Conservation (phyloP, 768 basidiomycete species). For the Suillus occidentalis region DNA sequence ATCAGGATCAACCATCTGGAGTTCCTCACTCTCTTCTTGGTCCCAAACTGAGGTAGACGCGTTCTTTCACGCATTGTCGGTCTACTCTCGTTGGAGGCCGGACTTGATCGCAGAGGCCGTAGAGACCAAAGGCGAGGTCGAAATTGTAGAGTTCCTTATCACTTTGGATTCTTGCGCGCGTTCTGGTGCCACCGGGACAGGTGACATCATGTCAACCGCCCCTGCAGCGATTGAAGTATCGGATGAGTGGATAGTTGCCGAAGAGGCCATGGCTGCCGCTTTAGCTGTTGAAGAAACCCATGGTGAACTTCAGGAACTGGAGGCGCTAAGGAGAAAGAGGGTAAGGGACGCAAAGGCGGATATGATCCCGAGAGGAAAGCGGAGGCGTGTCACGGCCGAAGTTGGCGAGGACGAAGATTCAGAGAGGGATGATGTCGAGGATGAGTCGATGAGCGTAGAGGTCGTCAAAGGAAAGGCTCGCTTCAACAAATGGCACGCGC, state of each 20-base stretch:
- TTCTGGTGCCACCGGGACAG: conserved; percentile 6
- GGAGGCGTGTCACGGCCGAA: conserved; percentile 3
- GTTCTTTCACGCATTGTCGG: conserved; percentile 69
- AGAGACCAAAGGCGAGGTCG: conserved; percentile 62
- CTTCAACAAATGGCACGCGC: not conserved
- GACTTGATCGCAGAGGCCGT: conserved; percentile 73
- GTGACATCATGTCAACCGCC: not conserved
- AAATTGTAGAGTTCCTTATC: conserved; percentile 69
- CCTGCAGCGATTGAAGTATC: conserved; percentile 36
- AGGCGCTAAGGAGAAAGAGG: conserved; percentile 4
- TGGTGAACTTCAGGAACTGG: not conserved
- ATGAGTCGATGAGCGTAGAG: not conserved
- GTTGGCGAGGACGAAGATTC: conserved; percentile 8
- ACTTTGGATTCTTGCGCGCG: conserved; percentile 43
- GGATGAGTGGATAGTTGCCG: conserved; percentile 34
- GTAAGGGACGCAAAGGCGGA: conserved; percentile 8
- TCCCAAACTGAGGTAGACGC: conserved; percentile 61
- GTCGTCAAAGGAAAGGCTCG: conserved; percentile 4
- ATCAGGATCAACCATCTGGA: not conserved
- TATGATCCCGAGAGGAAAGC: conserved; percentile 5
- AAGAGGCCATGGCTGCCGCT: conserved; percentile 32
- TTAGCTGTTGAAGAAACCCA: conserved; percentile 18
- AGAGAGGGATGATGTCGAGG: not conserved
- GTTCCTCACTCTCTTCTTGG: conserved; percentile 42
- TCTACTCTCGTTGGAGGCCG: conserved; percentile 70